Percentiles rank a stretch among this genome's conserved stretches.
Conservation (phyloP, 257 asterid genomes). For the Euphrasia confusa region DNA sequence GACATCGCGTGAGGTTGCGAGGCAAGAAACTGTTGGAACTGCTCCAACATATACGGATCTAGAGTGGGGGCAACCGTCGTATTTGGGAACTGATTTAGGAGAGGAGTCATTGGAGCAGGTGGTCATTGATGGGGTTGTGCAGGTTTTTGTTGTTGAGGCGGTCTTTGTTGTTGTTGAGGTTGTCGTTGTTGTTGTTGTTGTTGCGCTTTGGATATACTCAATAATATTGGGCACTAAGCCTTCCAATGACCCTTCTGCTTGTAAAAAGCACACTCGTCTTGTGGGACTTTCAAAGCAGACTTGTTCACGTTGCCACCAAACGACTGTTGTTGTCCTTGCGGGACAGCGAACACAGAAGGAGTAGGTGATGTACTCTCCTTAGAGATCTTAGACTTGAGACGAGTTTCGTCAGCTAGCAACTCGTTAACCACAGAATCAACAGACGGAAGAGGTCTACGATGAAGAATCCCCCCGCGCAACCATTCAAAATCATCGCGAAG, state of each 20-base stretch:
- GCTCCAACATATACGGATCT: background rate
- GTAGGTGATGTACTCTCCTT: background rate
- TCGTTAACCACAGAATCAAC: constrained; percentile 19
- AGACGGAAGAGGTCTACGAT: background rate
- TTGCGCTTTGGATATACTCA: background rate
- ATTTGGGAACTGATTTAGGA: background rate
- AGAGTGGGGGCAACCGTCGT: too few relatives aligned
- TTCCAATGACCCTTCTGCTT: background rate
- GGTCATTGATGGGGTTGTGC: too few relatives aligned
- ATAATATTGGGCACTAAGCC: background rate
- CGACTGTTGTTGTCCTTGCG: background rate
- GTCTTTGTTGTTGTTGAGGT: too few relatives aligned
- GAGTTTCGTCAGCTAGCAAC: constrained; percentile 4
- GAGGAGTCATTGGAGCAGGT: too few relatives aligned
- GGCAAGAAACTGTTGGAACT: background rate
- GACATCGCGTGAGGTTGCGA: background rate
- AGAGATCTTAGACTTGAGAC: background rate
- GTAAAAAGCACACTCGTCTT: background rate
- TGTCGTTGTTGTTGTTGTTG: too few relatives aligned
- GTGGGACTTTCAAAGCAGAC: background rate
- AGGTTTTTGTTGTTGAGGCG: too few relatives aligned
- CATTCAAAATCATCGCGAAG: background rate
- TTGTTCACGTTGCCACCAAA: background rate
- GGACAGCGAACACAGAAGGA: background rate
- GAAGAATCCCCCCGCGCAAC: background rate